A percentile compares a stretch with the other conserved stretches of the same genome.
Evolutionary conservation across 2,329 filamentous ascomycete species (phyloP).

Genomic region (Fusarium sp.): DNA sequence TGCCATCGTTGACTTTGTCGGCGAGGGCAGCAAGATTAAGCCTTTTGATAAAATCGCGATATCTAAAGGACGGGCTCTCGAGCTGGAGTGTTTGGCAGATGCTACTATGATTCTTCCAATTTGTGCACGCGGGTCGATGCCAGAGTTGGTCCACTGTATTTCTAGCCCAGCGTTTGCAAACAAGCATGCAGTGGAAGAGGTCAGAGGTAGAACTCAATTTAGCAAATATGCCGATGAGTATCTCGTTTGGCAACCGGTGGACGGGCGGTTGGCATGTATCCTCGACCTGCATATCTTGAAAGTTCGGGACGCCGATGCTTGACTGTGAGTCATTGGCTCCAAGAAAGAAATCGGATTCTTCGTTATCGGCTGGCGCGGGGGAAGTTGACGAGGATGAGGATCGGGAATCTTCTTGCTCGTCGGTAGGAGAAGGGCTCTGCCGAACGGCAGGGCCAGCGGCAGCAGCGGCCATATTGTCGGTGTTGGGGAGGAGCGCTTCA

Average conservation of each 20-base stretch:
- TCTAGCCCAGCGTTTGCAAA: slow-evolving; percentile 92
- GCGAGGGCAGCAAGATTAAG: slow-evolving; percentile 88
- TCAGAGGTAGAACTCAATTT: slow-evolving; percentile 82
- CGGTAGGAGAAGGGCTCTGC: slow-evolving; percentile 42
- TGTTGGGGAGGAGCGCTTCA: slow-evolving; percentile 20
- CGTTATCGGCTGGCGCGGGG: slow-evolving; percentile 80
- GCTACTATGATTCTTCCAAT: slow-evolving; percentile 81
- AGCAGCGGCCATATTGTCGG: slow-evolving; percentile 40
- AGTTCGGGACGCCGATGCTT: slow-evolving; percentile 83
- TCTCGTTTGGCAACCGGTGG: slow-evolving; percentile 88
- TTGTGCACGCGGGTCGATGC: slow-evolving; percentile 92
- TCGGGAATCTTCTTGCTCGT: slow-evolving; percentile 63
- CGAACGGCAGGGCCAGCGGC: slow-evolving; percentile 29
- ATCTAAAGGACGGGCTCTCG: slow-evolving; percentile 83
- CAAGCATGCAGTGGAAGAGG: slow-evolving; percentile 88
- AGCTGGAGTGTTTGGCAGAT: slow-evolving; percentile 84
- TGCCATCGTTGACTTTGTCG: slow-evolving; percentile 85
- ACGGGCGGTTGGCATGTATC: slow-evolving; percentile 80
- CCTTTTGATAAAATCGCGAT: slow-evolving; percentile 89
- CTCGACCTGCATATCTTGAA: slow-evolving; percentile 79
- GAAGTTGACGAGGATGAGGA: slow-evolving; percentile 79
- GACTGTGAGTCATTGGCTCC: slow-evolving; percentile 92
- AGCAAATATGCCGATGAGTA: slow-evolving; percentile 91
- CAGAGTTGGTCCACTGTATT: slow-evolving; percentile 94
- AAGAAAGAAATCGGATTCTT: slow-evolving; percentile 94